Evolutionary conservation across 2,329 filamentous ascomycete species (phyloP), one percentile per base, ranked within the genome.

Genomic region (Colletotrichum costaricense): DNA sequence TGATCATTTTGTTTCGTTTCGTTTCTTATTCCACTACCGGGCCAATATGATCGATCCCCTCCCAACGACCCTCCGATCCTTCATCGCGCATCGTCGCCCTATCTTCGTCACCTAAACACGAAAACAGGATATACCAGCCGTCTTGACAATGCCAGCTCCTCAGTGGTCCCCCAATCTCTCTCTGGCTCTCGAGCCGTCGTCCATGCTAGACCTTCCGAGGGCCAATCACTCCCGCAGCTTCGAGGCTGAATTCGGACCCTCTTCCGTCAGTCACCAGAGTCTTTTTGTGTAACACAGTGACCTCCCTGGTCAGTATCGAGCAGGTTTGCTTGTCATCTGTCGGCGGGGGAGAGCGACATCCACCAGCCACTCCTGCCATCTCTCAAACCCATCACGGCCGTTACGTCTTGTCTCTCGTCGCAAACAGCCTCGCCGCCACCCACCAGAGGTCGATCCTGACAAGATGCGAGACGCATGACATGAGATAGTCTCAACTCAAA

Each of bases 1-100:
- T 52, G 57, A 59, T 60, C 59, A 60, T 33, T 46, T 46, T 65
- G 65, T 72, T 72, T 72, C 59, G 65, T 72, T 72, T 72, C 65
- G 59, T 64, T 72, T 72, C 69, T 72, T 72, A 26, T 64, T 55
- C 49, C 26, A 9, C 26, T 63, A 22, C 56, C 57, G 24, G 24
- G 24, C 69, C 28, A 16, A 30, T 30, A 42, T 59, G 65, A 59
- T 22, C 58, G 65, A 59, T 69, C 49, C 56, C 42, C 19, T 9
- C 42, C 19, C 19, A 49, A 19, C 19, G 16, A 49, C 42, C 42
- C 9, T 19, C 16, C 42, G 16, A 49, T 49, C 42, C 42, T 49
- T n/a, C 42, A 49, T 30, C 19, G 24, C 59, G 5, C 38, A 11
- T 9, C 8, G 6, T 60, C 35, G 28, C 35, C 22, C 16, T 22